Evolutionary conservation across 257 asterid species (phyloP), one percentile per base, ranked within the genome.

Genomic region (Solanum ossicruentum): DNA sequence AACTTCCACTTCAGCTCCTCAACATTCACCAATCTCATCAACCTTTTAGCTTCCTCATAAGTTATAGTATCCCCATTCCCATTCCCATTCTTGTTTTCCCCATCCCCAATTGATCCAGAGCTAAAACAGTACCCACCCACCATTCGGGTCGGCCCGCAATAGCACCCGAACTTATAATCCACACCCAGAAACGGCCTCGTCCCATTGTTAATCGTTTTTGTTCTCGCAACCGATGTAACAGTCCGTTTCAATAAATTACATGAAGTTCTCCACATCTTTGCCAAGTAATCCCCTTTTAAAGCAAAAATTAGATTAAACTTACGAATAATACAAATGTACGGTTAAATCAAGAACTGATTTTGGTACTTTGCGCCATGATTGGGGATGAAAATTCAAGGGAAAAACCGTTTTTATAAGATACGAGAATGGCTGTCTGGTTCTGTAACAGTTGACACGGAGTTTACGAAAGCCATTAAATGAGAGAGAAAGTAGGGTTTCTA

Each of bases 21-120:
- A 89, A 96, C 98, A 83, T 94, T 91, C 89, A 92, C 98, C 90
- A 94, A 88, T 91, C 98, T 92, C 98, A 96, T 93, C 92, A 96
- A 39, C 86, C 90, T 92, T 91, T 93, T 96, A 55, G 96, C 98
- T 93, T 96, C 99, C 47, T 87, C 95, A 55, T 84, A 91, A 83
- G 98, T 85, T 88, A 96, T 90, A 80, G 9, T 39, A 32, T 67
- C 63, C 52, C 52, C 81, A 49, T 45, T 81, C 72, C 1, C 84
- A 26, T 61, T 54, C 61, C 0, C 47, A 17, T 43, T 66, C 10
- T 83, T 83, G 16, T 58, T 67, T 4, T 13, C 84, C 47, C 49
- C 86, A 10, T 85, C 85, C 8, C 88, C 88, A 4, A 11, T 84
- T 54, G 83, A 18, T 28, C 57, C 55, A 82, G 90, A 79, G 87